Base-by-base conservation (phyloP, 345 rosid species). In the Microthlaspi erraticum region DNA sequence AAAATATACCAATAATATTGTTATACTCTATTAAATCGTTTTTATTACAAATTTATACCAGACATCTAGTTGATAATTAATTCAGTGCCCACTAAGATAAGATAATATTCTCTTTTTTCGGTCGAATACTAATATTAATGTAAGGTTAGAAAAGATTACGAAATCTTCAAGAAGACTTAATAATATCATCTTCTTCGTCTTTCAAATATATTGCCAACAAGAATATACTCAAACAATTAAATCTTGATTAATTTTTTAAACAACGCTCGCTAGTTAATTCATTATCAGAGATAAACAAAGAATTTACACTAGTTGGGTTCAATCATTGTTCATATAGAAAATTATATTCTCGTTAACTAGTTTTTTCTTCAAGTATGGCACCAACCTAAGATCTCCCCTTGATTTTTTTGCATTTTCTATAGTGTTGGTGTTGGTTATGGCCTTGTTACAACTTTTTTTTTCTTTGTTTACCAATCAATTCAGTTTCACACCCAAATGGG, bases 331-430 rank as follows among this genome's bases (percentile, higher is more conserved):
- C 18, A 42, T 54, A 42, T 3, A 61, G 10, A 54, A 56, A 42
- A 29, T 5, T 26, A 26, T 26, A 26, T 26, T 26, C 4, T 26
- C 29, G 18, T 41, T 57, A 17, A 20, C 34, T 34, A n/a, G 5
- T n/a, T 45, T 57, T 11, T 58, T 37, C 5, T 48, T n/a, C 7
- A 57, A 20, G 64, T 37, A 60, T 57, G 18, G 31, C 38, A 58
- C 73, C 57, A 69, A 69, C 65, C 46, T 23, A 59, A 23, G 49
- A 69, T 69, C 39, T 69, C 61, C 57, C 4, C 3, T 69, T 46
- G 57, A 58, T 46, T 68, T 57, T 7, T 23, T 38, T 26, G 23
- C 36, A 36, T 37, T 57, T 19, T 34, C n/a, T 10, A 43, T 57
- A 45, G 48, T 45, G 14, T 45, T 68, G 54, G 56, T 45, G 31